Base-by-base conservation (phyloP, 2,329 filamentous ascomycete genomes). In the Botrytis sinoallii region DNA sequence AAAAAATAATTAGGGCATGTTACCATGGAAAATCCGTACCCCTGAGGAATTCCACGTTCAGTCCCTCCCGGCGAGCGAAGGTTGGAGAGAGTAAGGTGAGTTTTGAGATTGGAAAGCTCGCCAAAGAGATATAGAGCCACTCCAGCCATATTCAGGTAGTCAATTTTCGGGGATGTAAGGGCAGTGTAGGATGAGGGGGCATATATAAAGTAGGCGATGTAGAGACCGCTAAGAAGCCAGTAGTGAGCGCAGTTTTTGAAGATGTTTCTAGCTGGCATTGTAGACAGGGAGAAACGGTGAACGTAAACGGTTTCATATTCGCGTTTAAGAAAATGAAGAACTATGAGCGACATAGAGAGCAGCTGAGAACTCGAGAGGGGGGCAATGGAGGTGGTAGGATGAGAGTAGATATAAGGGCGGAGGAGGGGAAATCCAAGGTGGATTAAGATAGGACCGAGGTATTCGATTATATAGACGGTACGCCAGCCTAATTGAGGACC, bases 1-100 rank as follows among this genome's bases (percentile, higher is more conserved):
- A 97, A 98, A 85, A 97, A 89, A 86, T 99, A 99, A 85, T 99
- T 99, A 60, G 96, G 96, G 85, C 95, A 97, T 20, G 96, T 99
- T 70, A 99, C 95, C 52, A 93, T 84, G 76, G 85, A 86, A 83
- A 98, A 98, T 44, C 95, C 93, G 74, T 95, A 89, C 40, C 96
- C 96, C 73, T 86, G 86, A 1, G 96, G 96, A 76, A 99, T 97
- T 78, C 94, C 94, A 74, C 95, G 89, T 82, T 97, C 94, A 1
- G 92, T 95, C 77, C 92, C 92, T 73, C 95, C 95, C 0, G 89
- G 86, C 73, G 90, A 91, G 69, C 96, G 91, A 76, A 99, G 88
- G 75, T 89, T 88, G 42, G 92, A 90, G 38, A 99, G 88, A 71
- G 93, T 92, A 78, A 92, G 82, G 84, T 99, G 96, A 1, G 95